Percentiles rank a stretch among this genome's conserved stretches.
phyloP scores from a whole-genome alignment of 106 monocot genomes.

The Acanthochlamys bracteata region DNA sequence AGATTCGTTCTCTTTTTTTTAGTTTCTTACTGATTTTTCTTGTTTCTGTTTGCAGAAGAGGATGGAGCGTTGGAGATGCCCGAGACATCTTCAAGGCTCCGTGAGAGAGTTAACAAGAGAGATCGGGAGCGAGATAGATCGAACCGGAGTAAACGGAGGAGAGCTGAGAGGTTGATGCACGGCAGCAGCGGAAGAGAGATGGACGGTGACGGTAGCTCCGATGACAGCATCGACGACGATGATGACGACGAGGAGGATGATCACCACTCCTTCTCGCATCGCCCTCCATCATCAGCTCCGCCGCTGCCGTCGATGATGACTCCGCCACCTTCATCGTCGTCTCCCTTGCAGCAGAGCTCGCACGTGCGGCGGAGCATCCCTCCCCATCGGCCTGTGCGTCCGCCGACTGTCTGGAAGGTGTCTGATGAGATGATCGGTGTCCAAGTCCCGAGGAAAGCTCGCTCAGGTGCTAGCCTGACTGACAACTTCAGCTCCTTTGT shows the following conservation, averaged over 20 bases:
- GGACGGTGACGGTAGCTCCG: conserved; percentile 50
- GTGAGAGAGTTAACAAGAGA: conserved; percentile 62
- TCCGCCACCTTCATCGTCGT: conserved; percentile 11
- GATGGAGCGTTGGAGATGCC: conserved; percentile 65
- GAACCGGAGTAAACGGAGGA: conserved; percentile 57
- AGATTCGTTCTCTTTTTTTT: background rate
- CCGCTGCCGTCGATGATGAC: conserved; percentile 7
- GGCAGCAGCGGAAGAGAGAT: conserved; percentile 40
- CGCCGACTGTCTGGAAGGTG: conserved; percentile 51
- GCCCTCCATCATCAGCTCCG: conserved; percentile 5
- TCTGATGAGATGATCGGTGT: conserved; percentile 92
- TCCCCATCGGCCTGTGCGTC: conserved; percentile 24
- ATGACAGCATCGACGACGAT: conserved; percentile 63
- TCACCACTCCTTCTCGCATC: conserved; percentile 18
- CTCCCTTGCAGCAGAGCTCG: conserved; percentile 6
- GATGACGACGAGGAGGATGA: conserved; percentile 79
- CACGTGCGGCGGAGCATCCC: conserved; percentile 38
- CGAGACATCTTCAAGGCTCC: conserved; percentile 38
- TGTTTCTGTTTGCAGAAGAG: conserved; percentile 32
- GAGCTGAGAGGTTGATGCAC: conserved; percentile 62
- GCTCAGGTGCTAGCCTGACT: conserved; percentile 36
- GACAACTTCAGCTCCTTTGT: background rate
- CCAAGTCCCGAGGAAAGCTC: conserved; percentile 74
- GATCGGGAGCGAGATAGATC: conserved; percentile 87
- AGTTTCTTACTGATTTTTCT: conserved; percentile 9